phyloP scores from a whole-genome alignment of 2,329 filamentous ascomycete genomes.

The Rhynchosporium agropyri region DNA sequence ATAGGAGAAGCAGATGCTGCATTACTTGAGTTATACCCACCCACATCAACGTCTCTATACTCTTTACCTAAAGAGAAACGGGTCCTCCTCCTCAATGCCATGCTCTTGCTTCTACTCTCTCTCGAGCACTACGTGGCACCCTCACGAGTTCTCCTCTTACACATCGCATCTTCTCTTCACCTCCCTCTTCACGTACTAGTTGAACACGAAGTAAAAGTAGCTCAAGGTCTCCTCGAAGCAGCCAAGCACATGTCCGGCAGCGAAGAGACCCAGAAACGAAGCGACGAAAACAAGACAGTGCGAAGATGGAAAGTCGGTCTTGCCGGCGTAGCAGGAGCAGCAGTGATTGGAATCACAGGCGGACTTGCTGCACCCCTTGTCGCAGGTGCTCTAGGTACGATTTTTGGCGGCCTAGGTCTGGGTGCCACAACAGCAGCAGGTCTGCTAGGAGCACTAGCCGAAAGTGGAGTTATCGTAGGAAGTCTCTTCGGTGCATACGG shows the following conservation, averaged over 20 bases:
- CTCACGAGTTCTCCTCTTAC: slow-evolving; percentile 70
- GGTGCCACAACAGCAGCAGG: slow-evolving; percentile 74
- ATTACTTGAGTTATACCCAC: slow-evolving; percentile 56
- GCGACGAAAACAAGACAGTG: slow-evolving; percentile 68
- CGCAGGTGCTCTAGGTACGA: slow-evolving; percentile 75
- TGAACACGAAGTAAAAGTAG: slow-evolving; percentile 74
- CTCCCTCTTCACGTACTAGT: slow-evolving; percentile 66
- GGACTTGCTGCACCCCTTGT: slow-evolving; percentile 77
- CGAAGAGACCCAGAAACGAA: slow-evolving; percentile 72
- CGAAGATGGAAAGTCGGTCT: slow-evolving; percentile 90
- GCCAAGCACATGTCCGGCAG: slow-evolving; percentile 71
- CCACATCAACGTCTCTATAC: slow-evolving; percentile 62
- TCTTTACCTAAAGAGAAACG: slow-evolving; percentile 62
- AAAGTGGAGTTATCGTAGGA: slow-evolving; percentile 78
- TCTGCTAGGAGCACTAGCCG: slow-evolving; percentile 77
- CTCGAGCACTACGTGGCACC: slow-evolving; percentile 77
- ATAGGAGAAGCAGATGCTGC: slow-evolving; percentile 53
- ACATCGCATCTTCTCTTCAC: slow-evolving; percentile 71
- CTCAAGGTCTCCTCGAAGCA: slow-evolving; percentile 72
- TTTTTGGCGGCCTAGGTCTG: slow-evolving; percentile 77
- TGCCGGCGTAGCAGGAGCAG: slow-evolving; percentile 85
- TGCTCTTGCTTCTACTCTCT: slow-evolving; percentile 73
- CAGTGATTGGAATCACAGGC: slow-evolving; percentile 71
- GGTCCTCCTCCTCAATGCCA: slow-evolving; percentile 68
- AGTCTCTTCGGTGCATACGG: slow-evolving; percentile 92